Evolutionary conservation across 2,329 filamentous ascomycete genomes (phyloP).

Genomic region (Phyllachora maydis): DNA sequence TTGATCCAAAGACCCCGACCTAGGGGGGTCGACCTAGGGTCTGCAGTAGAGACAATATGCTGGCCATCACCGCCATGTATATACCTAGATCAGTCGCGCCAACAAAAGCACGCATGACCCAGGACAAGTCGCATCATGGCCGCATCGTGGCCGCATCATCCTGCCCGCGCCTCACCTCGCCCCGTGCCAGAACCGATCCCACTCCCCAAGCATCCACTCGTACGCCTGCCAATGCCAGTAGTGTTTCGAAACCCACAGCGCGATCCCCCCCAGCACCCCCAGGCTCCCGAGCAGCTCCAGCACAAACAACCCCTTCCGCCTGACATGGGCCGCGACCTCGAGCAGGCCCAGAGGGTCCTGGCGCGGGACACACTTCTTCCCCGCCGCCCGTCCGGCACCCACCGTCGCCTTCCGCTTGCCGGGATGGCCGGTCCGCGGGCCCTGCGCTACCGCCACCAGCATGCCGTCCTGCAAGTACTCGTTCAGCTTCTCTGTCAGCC

Average conservation of each 20-base stretch:
- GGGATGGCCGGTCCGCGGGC: no score
- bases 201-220: constrained; percentile 9
- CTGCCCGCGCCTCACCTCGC: constrained; percentile 3
- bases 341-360: constrained; percentile 68
- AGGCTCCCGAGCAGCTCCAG: constrained; percentile 57
- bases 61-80: no score
- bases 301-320: constrained; percentile 41
- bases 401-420: constrained; percentile 1
- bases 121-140: no score
- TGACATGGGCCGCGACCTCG: constrained; percentile 44
- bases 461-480: constrained; percentile 48
- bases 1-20: no score
- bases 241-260: constrained; percentile 31
- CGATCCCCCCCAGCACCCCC: constrained; percentile 52
- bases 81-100: no score
- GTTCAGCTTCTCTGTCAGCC: constrained; percentile 45
- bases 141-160: not conserved
- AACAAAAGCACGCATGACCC: no score
- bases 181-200: constrained; percentile 10
- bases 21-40: no score
- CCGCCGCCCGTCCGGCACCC: not conserved
- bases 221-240: constrained; percentile 8
- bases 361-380: constrained; percentile 11
- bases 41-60: no score
- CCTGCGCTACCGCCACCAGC: constrained; percentile 22